Conservation (phyloP, 2,329 filamentous ascomycete species). For the Akanthomyces lecanii region DNA sequence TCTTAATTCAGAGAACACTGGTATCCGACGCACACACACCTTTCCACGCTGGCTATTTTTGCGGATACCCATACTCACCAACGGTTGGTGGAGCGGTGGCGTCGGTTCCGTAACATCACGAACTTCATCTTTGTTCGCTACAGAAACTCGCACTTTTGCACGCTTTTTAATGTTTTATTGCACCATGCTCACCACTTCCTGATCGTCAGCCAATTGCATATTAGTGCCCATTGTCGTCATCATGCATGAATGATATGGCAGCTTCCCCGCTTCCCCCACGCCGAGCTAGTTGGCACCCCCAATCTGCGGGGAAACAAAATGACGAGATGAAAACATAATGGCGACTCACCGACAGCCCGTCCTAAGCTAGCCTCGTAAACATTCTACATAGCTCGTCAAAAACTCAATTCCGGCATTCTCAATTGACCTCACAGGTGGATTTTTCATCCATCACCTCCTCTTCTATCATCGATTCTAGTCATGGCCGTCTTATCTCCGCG, state of each 20-base stretch:
- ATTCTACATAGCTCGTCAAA: neutral
- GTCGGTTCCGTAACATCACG: too few species aligned
- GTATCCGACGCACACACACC: too few species aligned
- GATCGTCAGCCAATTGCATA: too few species aligned
- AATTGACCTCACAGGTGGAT: neutral
- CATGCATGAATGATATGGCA: neutral
- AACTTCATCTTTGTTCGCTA: too few species aligned
- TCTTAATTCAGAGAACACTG: too few species aligned
- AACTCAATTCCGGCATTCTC: neutral
- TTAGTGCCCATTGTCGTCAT: neutral
- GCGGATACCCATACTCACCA: too few species aligned
- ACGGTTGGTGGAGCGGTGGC: too few species aligned
- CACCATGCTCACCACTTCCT: too few species aligned
- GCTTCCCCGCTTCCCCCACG: slow-evolving; percentile 13
- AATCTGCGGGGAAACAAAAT: slow-evolving; percentile 9
- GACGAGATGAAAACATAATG: neutral
- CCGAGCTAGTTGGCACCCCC: neutral
- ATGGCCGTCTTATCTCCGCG: neutral
- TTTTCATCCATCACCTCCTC: too few species aligned
- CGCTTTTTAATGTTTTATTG: too few species aligned
- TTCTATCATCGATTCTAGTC: neutral
- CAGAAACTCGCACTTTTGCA: too few species aligned
- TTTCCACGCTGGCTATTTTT: too few species aligned
- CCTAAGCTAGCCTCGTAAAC: neutral
- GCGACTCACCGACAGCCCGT: neutral